Evolutionary conservation across 169 alveolate genomes (phyloP).

Genomic region (Plasmodium billcollinsi): DNA sequence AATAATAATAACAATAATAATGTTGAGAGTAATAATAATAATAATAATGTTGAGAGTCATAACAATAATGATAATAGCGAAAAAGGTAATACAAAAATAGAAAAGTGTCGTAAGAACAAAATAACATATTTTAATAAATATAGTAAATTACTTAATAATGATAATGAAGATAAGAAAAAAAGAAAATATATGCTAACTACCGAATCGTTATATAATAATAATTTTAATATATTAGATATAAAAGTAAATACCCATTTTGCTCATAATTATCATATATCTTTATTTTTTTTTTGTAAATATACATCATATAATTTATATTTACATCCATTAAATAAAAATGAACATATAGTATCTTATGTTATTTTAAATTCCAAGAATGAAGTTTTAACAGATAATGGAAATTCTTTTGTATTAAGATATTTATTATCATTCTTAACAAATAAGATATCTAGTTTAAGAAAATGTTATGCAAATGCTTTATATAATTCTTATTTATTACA

Average conservation of each 20-base stretch:
- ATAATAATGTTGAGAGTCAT: background rate
- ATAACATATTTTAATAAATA: background rate
- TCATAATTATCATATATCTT: constrained; percentile 52
- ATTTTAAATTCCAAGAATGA: constrained; percentile 48
- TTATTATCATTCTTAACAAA: constrained; percentile 42
- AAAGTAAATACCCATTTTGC: constrained; percentile 71
- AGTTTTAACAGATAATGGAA: constrained; percentile 54
- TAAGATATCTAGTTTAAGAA: constrained; percentile 54
- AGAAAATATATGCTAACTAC: constrained; percentile 35
- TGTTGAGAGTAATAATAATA: background rate
- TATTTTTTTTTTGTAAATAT: constrained; percentile 66
- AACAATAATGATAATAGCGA: no score
- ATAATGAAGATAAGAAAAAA: constrained; percentile 21
- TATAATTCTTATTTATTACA: constrained; percentile 55
- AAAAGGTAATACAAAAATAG: background rate
- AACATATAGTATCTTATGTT: constrained; percentile 52
- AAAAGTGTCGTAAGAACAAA: background rate
- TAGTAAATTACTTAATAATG: background rate
- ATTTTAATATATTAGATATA: constrained; percentile 41
- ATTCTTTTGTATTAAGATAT: constrained; percentile 51
- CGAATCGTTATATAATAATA: constrained; percentile 26
- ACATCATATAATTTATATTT: constrained; percentile 64
- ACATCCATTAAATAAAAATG: constrained; percentile 67
- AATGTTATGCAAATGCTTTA: constrained; percentile 67
- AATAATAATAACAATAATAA: background rate